Conservation (phyloP, 257 asterid genomes). For the Apocynum venetum region DNA sequence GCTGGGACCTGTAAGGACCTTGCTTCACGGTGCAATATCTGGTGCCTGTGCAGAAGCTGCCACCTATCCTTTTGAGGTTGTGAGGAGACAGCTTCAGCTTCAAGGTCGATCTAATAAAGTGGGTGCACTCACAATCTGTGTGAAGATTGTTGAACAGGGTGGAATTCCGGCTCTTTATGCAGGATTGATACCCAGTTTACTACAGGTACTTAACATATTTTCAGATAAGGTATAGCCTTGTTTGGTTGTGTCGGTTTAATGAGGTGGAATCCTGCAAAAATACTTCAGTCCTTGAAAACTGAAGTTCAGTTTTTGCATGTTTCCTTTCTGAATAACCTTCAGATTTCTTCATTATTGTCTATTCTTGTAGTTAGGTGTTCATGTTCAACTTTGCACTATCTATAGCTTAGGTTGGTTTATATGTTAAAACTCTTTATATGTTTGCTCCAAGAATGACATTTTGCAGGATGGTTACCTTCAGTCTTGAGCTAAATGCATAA, state of each 20-base stretch:
- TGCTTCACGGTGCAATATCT: slow-evolving; percentile 87
- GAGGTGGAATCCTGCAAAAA: neutral
- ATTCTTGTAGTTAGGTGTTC: neutral
- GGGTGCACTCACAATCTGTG: slow-evolving; percentile 63
- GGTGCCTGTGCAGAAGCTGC: slow-evolving; percentile 99
- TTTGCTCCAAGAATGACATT: neutral
- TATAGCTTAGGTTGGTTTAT: neutral
- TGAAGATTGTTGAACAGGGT: slow-evolving; percentile 71
- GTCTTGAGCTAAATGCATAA: too few species aligned
- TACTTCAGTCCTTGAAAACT: neutral
- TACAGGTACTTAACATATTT: slow-evolving; percentile 52
- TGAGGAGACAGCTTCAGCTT: slow-evolving; percentile 89
- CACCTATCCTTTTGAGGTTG: slow-evolving; percentile 91
- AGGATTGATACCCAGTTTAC: slow-evolving; percentile 83
- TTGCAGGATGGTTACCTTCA: neutral
- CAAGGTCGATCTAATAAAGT: slow-evolving; percentile 74
- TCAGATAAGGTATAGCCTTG: neutral
- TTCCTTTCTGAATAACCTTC: neutral
- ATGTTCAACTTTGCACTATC: neutral
- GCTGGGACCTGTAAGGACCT: slow-evolving; percentile 84
- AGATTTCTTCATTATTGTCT: neutral
- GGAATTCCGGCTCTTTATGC: slow-evolving; percentile 93
- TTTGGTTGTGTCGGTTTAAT: neutral
- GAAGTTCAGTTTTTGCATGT: neutral
- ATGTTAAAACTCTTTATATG: neutral